Evolutionary conservation across 345 rosid species (phyloP).

Genomic region (Salix suchowensis): DNA sequence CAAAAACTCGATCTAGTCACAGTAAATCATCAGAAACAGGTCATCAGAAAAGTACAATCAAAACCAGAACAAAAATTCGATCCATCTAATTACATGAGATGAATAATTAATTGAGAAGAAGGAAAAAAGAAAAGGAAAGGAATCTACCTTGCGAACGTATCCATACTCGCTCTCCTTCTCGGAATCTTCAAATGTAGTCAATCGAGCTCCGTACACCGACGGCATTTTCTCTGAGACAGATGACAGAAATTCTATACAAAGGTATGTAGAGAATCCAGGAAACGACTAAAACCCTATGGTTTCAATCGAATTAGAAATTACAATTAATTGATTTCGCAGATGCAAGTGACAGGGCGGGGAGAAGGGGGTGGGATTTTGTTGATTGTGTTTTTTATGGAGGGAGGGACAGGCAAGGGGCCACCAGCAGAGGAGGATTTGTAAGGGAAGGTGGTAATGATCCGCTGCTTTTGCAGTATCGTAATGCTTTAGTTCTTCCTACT

Average conservation of each 20-base stretch:
- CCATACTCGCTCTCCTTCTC: constrained; percentile 99
- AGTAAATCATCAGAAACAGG: background rate
- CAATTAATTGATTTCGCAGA: background rate
- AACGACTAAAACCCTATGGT: background rate
- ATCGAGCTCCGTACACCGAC: constrained; percentile 70
- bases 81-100: background rate
- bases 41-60: background rate
- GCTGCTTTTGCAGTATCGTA: background rate
- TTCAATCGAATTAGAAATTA: background rate
- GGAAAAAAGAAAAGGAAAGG: background rate
- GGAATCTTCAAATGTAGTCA: constrained; percentile 89
- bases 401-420: background rate
- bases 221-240: constrained; percentile 48
- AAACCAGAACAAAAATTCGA: background rate
- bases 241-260: constrained; percentile 2
- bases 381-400: background rate
- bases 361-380: background rate
- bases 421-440: background rate
- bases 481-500: background rate
- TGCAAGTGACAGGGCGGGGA: background rate
- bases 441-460: background rate
- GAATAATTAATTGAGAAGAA: background rate
- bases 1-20: background rate
- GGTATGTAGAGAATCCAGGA: background rate
- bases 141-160: constrained; percentile 80